Base-by-base conservation (phyloP, 1,284 basidiomycete species). In the Moesziomyces sp. region DNA sequence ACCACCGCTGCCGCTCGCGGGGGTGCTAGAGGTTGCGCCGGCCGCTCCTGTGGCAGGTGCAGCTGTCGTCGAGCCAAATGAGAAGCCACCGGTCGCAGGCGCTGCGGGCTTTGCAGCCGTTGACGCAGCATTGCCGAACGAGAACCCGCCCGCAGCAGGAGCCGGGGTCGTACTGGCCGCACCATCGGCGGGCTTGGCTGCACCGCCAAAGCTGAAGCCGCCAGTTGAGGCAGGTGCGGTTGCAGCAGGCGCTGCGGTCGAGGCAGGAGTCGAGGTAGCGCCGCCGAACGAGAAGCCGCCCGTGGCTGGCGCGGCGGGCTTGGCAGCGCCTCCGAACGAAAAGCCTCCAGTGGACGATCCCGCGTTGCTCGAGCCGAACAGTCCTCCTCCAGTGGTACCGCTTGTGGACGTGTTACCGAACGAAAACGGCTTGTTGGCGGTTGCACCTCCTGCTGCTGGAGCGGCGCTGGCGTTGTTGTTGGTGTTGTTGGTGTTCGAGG, bases 51-150 rank as follows among this genome's bases (percentile, higher is more conserved):
- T 40, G 0, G 57, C 40, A 9, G 68, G 30, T 8, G 60, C 46
- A 55, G 65, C 64, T 6, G 68, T 38, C 3, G 56, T 66, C 5
- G 50, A 44, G 18, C 67, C 64, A 11, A 78, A 78, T 3, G 71
- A 77, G 57, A 70, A 71, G 3, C 63, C 66, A 18, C 61, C 52
- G 6, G 64, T 40, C 4, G 64, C 54, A 34, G 67, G 86, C 28
- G 87, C 49, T 11, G 65, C 48, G 5, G 72, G 59, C 21, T 82
- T 66, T 11, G 77, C n/a, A 9, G 73, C 56, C 10, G 70, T 46
- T 16, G 38, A 40, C 14, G 77, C 52, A 9, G 66, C 50, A 23
- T 58, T 61, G 3, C 59, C 68, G 48, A 79, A 79, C 2, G 74
- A 74, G 49, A 79, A 78, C 0, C 63, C 70, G 3, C 69, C 74